A percentile compares a stretch with the other conserved stretches of the same genome.
These are phyloP conservation scores for Pseudogymnoascus sp. DNA, from an alignment of 2,329 filamentous ascomycete species.

Conservation along the genomic window DNA sequence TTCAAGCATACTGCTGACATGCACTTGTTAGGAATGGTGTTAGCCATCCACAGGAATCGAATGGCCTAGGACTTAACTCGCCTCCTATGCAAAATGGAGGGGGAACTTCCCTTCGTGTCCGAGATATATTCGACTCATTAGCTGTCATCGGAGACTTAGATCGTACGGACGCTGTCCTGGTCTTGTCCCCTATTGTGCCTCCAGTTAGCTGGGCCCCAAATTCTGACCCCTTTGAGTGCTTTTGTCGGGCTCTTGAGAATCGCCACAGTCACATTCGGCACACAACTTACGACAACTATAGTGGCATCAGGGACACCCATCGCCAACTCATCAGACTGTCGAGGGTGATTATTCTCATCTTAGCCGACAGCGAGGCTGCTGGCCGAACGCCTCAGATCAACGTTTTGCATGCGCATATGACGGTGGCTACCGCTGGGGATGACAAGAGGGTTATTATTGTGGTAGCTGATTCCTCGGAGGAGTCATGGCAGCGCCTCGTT, in stretches of 20 bases:
- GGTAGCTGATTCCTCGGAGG: slow-evolving; percentile 27
- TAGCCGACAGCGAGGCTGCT: slow-evolving; percentile 35
- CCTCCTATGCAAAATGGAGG: not conserved
- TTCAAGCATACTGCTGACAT: not conserved
- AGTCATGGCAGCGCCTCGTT: not conserved
- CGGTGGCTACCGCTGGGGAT: slow-evolving; percentile 32
- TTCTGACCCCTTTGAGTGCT: slow-evolving; percentile 64
- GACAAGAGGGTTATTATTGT: slow-evolving; percentile 45
- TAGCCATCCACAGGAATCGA: not conserved
- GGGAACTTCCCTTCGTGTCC: slow-evolving; percentile 12
- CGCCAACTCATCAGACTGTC: slow-evolving; percentile 28
- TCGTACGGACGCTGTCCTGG: slow-evolving; percentile 50
- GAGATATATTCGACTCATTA: slow-evolving; percentile 36
- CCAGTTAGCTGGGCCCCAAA: slow-evolving; percentile 37
- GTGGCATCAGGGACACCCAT: slow-evolving; percentile 43
- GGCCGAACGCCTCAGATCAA: not conserved
- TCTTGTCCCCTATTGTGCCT: slow-evolving; percentile 51
- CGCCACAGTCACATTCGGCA: slow-evolving; percentile 59
- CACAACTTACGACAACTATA: slow-evolving; percentile 52
- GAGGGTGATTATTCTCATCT: slow-evolving; percentile 39
- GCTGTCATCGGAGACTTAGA: slow-evolving; percentile 40
- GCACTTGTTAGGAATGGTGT: not conserved
- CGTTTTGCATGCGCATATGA: slow-evolving; percentile 16
- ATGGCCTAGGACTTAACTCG: not conserved
- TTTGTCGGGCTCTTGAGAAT: slow-evolving; percentile 56